Conservation (phyloP, 352 stramenopile genomes). For the Phytophthora pistaciae region DNA sequence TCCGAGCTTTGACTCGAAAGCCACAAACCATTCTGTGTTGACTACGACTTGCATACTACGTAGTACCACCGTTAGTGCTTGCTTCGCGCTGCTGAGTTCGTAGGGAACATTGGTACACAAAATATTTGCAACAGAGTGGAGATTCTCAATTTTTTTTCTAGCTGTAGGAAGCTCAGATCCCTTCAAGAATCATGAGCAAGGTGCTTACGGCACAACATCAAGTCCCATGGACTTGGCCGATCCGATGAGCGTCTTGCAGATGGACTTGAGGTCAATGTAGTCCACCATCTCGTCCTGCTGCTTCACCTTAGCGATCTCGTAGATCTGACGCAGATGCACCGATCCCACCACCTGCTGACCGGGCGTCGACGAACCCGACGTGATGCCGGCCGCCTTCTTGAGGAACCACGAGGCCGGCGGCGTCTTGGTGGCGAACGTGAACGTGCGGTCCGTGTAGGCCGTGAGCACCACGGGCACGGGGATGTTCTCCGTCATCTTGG, state of each 20-base stretch:
- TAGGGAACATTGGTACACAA: background rate
- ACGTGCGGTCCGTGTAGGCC: conserved; percentile 95
- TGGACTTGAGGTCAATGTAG: conserved; percentile 92
- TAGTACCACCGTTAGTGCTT: background rate
- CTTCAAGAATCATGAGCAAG: background rate
- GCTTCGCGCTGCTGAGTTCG: background rate
- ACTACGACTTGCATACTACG: background rate
- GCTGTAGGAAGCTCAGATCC: conserved; percentile 17
- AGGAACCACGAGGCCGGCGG: conserved; percentile 96
- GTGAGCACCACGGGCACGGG: conserved; percentile 94
- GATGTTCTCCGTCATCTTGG: conserved; percentile 92
- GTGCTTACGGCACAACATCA: conserved; percentile 72
- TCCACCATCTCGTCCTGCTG: conserved; percentile 94
- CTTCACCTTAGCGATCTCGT: conserved; percentile 99
- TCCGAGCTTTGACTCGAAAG: conserved; percentile 23
- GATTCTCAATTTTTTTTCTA: conserved; percentile 32
- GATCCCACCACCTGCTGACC: conserved; percentile 84
- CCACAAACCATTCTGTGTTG: conserved; percentile 21
- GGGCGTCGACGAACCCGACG: conserved; percentile 72
- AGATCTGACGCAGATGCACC: conserved; percentile 96
- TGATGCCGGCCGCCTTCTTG: conserved; percentile 92
- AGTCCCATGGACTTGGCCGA: conserved; percentile 94
- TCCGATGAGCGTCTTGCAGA: conserved; percentile 95
- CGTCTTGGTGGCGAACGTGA: conserved; percentile 97
- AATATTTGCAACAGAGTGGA: conserved; percentile 22